Evolutionary conservation across 225 moss, liverwort and hornwort species (phyloP).

Genomic region (Straminergon stramineum): DNA sequence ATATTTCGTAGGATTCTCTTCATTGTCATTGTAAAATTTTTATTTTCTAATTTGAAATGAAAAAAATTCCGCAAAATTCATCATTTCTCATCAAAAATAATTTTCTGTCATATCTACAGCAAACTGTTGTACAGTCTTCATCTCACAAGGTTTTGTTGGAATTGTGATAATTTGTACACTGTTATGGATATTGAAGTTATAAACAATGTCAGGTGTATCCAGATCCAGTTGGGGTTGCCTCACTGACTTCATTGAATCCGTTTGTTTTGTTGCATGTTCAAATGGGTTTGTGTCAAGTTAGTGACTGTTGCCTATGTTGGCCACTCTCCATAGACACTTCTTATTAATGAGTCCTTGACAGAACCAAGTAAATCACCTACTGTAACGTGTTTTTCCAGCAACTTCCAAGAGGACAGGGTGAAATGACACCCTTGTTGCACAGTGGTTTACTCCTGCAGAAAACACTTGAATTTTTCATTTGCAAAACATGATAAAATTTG

Average conservation of each 20-base stretch:
- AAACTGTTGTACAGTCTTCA: neutral
- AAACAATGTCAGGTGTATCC: neutral
- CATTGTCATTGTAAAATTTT: too few relatives aligned
- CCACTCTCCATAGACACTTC: neutral
- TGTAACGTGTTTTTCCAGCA: neutral
- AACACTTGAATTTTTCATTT: too few relatives aligned
- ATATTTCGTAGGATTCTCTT: neutral
- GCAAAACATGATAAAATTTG: too few relatives aligned
- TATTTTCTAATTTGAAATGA: neutral
- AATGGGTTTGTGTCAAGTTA: neutral
- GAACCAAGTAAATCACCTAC: neutral
- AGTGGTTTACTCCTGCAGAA: too few relatives aligned
- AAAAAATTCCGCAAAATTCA: accelerated
- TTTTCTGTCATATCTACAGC: neutral
- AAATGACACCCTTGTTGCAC: too few relatives aligned
- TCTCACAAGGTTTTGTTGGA: neutral
- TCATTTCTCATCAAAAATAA: too few relatives aligned
- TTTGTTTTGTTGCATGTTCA: neutral
- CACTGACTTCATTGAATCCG: neutral
- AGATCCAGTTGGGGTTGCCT: neutral
- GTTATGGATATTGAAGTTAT: neutral
- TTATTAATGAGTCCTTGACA: neutral
- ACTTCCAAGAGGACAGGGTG: neutral
- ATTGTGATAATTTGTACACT: too few relatives aligned
- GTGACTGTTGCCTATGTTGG: slow-evolving; percentile 1